Evolutionary conservation across 805 yeast genomes (phyloP), one percentile per base, ranked within the genome.

Genomic region (Kodamaea nitidulidarum): DNA sequence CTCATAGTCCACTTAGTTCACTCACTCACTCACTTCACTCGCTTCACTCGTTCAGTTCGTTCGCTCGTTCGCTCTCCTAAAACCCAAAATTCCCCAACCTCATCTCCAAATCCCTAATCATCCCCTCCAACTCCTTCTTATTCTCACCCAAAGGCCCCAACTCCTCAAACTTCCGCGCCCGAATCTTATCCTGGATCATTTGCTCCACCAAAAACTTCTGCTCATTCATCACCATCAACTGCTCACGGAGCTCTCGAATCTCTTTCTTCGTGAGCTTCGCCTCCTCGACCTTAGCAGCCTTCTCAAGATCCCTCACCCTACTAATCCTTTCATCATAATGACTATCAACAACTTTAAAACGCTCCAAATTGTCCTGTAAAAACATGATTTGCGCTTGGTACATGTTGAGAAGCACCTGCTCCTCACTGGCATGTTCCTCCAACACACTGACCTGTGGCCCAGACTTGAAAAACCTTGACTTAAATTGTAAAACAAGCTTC

Each of bases 221-320:
- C 55, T 90, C 98, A 44, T 82, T 82, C 53, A 88, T 61, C 8
- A 91, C 96, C 83, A 90, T 84, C 42, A 90, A 61, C 47, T 83
- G 81, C 48, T 88, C 91, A 33, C 93, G 62, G 18, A 70, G 61
- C 36, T 71, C 71, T 31, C 88, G 69, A 7, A 84, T 73, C 45
- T 80, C 74, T 36, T 59, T 63, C 49, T 75, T 71, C 4, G 80
- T 70, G 2, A 74, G 51, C 18, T 67, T 64, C 4, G 22, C 36
- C 7, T 38, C 36, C n/a, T 25, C 32, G 16, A 31, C 38, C 22
- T 15, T 14, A 17, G 39, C 33, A 4, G 32, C 38, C 18, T 33
- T 36, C 26, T 32, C 17, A 9, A 27, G 12, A 25, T 25, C 27
- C 21, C 22, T 33, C 6, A 38, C 40, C 12, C 38, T 45, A n/a